Conservation (phyloP, 306 rosid species). For the Acacia crassicarpa region DNA sequence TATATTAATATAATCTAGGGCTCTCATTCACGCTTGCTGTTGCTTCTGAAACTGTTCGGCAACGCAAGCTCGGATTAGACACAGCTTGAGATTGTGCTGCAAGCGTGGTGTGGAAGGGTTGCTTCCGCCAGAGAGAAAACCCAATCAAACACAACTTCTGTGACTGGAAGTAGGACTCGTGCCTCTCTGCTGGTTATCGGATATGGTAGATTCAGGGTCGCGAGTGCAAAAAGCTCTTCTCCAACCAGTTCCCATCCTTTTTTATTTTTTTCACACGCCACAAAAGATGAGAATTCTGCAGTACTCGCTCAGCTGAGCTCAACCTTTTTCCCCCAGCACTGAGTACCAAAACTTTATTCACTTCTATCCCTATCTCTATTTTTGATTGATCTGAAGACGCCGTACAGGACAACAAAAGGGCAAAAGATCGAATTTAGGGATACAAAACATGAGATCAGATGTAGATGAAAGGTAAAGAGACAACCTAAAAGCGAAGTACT, state of each 20-base stretch:
- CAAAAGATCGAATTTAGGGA: slow-evolving; percentile 29
- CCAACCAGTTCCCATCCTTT: slow-evolving; percentile 96
- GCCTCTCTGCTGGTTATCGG: slow-evolving; percentile 48
- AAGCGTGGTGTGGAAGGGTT: slow-evolving; percentile 60
- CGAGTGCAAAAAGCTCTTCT: slow-evolving; percentile 91
- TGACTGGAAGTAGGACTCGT: slow-evolving; percentile 65
- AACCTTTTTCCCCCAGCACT: not conserved
- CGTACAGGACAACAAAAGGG: slow-evolving; percentile 56
- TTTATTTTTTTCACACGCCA: slow-evolving; percentile 29
- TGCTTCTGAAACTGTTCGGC: slow-evolving; percentile 51
- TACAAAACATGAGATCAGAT: slow-evolving; percentile 46
- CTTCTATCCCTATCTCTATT: slow-evolving; percentile 32
- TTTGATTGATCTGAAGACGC: slow-evolving; percentile 46
- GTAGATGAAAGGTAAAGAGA: slow-evolving; percentile 27
- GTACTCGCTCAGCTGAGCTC: no score
- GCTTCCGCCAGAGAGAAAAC: slow-evolving; percentile 68
- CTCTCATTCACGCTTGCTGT: slow-evolving; percentile 20
- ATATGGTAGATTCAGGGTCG: slow-evolving; percentile 51
- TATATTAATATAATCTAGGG: slow-evolving; percentile 29
- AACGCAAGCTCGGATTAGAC: slow-evolving; percentile 47
- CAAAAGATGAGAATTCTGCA: not conserved
- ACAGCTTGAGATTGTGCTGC: slow-evolving; percentile 39
- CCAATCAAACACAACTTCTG: slow-evolving; percentile 62
- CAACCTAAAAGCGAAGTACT: slow-evolving; percentile 27
- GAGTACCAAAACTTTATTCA: not conserved